A percentile compares a stretch with the other conserved stretches of the same genome.
Conservation (phyloP, 345 rosid species). For the Aquilaria yunnanensis region DNA sequence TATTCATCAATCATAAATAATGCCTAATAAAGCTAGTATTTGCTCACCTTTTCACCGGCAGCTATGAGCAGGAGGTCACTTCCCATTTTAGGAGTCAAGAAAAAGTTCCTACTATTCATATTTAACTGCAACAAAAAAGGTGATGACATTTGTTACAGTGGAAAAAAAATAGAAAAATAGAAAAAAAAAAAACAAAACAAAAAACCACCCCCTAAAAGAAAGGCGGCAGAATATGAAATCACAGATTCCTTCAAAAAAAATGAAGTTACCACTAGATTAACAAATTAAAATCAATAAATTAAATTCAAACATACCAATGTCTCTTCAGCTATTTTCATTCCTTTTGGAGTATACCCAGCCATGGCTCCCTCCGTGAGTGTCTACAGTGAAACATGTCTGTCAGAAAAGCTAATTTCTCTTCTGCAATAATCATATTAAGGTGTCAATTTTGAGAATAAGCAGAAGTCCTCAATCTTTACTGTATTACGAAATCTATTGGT, state of each 20-base stretch:
- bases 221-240: not conserved
- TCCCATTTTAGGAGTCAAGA: constrained; percentile 54
- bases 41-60: constrained; percentile 80
- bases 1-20: not conserved
- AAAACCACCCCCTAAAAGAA: not conserved
- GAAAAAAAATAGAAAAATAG: not conserved
- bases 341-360: constrained; percentile 68
- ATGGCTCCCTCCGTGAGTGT: constrained; percentile 85
- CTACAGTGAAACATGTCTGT: constrained; percentile 36
- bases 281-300: not conserved
- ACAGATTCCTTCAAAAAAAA: not conserved
- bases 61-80: constrained; percentile 75
- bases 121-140: constrained; percentile 38
- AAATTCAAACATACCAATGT: constrained; percentile 43
- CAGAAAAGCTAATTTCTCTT: not conserved
- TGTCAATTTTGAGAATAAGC: not conserved
- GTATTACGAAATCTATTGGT: too few species aligned
- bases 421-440: constrained; percentile 2
- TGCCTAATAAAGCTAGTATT: not conserved
- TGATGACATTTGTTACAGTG: constrained; percentile 9
- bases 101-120: constrained; percentile 49
- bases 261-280: constrained; percentile 1
- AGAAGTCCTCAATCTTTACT: not conserved
- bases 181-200: not conserved
- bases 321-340: constrained; percentile 92